phyloP scores from a whole-genome alignment of 257 asterid species.

The Scutellaria galericulata region DNA sequence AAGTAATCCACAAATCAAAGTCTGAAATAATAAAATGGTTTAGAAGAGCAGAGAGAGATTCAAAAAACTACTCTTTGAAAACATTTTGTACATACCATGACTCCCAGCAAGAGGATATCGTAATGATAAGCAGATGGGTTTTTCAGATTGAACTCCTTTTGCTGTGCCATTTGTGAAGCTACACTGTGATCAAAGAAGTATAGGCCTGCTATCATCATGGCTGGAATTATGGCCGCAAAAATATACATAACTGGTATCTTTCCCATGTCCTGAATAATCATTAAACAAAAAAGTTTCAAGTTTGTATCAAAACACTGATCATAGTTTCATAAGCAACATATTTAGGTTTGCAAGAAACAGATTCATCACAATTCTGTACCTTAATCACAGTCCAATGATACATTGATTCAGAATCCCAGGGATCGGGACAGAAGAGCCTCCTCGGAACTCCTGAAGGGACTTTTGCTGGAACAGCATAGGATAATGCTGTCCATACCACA shows the following conservation, averaged over 20 bases:
- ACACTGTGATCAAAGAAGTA: conserved; percentile 95
- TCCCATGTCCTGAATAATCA: conserved; percentile 77
- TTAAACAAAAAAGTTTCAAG: not conserved
- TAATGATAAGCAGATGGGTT: conserved; percentile 89
- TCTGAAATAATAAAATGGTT: conserved; percentile 48
- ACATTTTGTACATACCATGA: conserved; percentile 57
- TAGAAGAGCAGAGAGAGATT: not conserved
- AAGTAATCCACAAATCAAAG: conserved; percentile 89
- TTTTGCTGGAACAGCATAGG: conserved; percentile 62
- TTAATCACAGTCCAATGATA: conserved; percentile 86
- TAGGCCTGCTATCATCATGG: conserved; percentile 83
- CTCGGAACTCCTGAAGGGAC: conserved; percentile 85
- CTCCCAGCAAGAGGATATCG: conserved; percentile 74
- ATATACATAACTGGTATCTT: conserved; percentile 65
- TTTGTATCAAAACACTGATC: not conserved
- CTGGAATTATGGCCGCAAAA: conserved; percentile 87
- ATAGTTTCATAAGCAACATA: not conserved
- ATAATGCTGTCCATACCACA: conserved; percentile 75
- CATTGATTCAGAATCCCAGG: conserved; percentile 74
- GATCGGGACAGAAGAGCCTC: conserved; percentile 82
- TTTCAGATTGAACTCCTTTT: conserved; percentile 82
- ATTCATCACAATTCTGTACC: conserved; percentile 44
- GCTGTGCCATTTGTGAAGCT: conserved; percentile 93
- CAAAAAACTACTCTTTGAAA: not conserved
- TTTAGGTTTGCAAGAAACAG: not conserved